A percentile compares a stretch with the other conserved stretches of the same genome.
These are phyloP conservation scores for Bonia amplexicaulis DNA, from an alignment of 176 grass and related monocot species.

Conservation along the genomic window DNA sequence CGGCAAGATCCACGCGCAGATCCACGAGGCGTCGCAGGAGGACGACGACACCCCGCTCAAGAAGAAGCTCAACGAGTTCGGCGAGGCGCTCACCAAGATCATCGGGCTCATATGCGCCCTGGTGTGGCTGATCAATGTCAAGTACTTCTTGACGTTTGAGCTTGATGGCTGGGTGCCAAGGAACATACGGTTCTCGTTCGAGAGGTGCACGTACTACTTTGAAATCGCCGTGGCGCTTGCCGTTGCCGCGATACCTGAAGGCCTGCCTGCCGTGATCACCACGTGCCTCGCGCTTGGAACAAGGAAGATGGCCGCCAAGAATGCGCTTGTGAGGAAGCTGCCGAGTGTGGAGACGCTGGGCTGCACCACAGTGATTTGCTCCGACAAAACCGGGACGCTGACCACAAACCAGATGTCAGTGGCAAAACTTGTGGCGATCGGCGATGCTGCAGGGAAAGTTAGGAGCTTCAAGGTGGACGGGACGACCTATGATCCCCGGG, in stretches of 20 bases:
- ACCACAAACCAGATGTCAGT: slow-evolving; percentile 95
- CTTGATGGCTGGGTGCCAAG: slow-evolving; percentile 58
- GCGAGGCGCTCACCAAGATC: slow-evolving; percentile 76
- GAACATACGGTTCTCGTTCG: slow-evolving; percentile 71
- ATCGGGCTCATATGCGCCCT: slow-evolving; percentile 75
- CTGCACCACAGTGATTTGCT: slow-evolving; percentile 96
- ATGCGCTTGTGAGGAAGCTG: slow-evolving; percentile 87
- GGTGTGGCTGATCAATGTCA: slow-evolving; percentile 95
- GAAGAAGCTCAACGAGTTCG: slow-evolving; percentile 97
- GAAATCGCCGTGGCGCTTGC: slow-evolving; percentile 94
- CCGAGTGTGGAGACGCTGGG: slow-evolving; percentile 91
- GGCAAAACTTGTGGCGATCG: slow-evolving; percentile 64
- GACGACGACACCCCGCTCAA: slow-evolving; percentile 87
- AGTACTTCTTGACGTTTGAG: slow-evolving; percentile 81
- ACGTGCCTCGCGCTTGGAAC: slow-evolving; percentile 88
- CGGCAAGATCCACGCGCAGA: slow-evolving; percentile 89
- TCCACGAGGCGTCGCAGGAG: slow-evolving; percentile 77
- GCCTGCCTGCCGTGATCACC: slow-evolving; percentile 86
- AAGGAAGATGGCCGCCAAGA: slow-evolving; percentile 95
- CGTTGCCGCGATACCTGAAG: slow-evolving; percentile 86
- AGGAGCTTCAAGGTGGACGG: slow-evolving; percentile 85
- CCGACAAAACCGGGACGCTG: slow-evolving; percentile 84
- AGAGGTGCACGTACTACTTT: slow-evolving; percentile 98
- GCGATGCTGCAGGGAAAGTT: slow-evolving; percentile 13
- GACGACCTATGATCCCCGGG: slow-evolving; percentile 69